Evolutionary conservation across 176 grass and related monocot species (phyloP), one percentile per base, ranked within the genome.

Genomic region (Juncus effusus): DNA sequence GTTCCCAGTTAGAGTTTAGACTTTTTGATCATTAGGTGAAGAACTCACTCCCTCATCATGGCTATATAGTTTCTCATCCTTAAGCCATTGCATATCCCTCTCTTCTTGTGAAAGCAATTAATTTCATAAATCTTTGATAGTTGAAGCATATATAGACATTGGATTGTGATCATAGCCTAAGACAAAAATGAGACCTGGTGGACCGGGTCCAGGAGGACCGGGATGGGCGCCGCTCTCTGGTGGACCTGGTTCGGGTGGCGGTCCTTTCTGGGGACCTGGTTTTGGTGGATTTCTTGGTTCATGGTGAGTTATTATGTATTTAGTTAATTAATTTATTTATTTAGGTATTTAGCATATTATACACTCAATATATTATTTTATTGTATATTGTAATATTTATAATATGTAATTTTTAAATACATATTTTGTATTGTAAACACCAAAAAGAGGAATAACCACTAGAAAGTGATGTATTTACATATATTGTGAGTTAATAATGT

Each of bases 151-250:
- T 69, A 69, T 39, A 51, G 38, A 40, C 64, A 56, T 69, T 69
- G 40, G 65, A 37, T 4, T 55, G 47, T 38, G 49, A 14, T 68
- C 50, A 2, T 69, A 55, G 50, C 13, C 55, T 13, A 69, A 55
- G 0, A 54, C 38, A 2, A 44, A 42, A 35, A 49, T 42, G 2
- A 42, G 65, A 53, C 51, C 51, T 4, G 73, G 55, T 7, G 28
- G 61, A 37, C 82, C 80, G 56, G 77, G 81, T 76, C 76, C 76
- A 3, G 72, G 56, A 63, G 77, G 81, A 38, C 73, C 59, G 4
- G 82, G 74, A 14, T 74, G 80, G 76, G 84, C 74, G 9, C 40
- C 58, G 10, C 67, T 64, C 9, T 61, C 63, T 8, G 72, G 70
- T 19, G 75, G 79, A 4, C 57, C 84, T 51, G 72, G 42, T 4